Percentiles rank a stretch among this genome's conserved stretches.
These are phyloP conservation scores for Cryptococcus sp. DNA, from an alignment of 1,284 basidiomycete genomes.

Conservation along the genomic window DNA sequence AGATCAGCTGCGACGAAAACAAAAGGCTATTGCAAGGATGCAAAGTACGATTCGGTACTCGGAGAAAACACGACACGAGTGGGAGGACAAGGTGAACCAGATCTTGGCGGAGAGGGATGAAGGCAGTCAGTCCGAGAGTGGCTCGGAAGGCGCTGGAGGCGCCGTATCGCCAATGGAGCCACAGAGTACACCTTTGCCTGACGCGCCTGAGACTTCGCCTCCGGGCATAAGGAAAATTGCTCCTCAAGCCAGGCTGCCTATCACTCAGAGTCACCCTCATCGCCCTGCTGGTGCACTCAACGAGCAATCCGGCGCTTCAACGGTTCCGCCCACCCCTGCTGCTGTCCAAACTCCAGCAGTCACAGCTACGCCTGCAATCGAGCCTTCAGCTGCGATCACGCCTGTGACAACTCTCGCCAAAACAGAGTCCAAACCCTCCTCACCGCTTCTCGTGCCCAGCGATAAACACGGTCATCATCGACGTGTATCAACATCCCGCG, in stretches of 20 bases:
- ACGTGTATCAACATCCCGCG: conserved; percentile 27
- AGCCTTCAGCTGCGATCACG: conserved; percentile 3
- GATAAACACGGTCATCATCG: conserved; percentile 28
- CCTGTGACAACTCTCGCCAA: conserved; percentile 9
- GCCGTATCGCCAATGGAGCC: conserved; percentile 11
- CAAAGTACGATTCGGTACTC: conserved; percentile 97
- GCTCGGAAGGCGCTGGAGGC: conserved; percentile 30
- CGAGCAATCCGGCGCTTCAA: conserved; percentile 15
- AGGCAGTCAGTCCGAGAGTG: conserved; percentile 47
- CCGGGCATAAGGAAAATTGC: conserved; percentile 46
- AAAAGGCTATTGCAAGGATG: conserved; percentile 93
- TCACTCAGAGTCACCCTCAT: conserved; percentile 49
- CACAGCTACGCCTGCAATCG: background rate
- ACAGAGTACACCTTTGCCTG: conserved; percentile 6
- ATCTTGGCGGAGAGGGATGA: conserved; percentile 66
- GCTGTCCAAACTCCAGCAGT: background rate
- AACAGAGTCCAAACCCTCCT: conserved; percentile 11
- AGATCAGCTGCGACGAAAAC: conserved; percentile 85
- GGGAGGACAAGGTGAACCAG: conserved; percentile 82
- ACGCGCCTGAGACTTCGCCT: conserved; percentile 33
- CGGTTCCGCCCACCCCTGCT: conserved; percentile 5
- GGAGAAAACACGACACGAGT: conserved; percentile 95
- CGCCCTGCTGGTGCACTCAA: conserved; percentile 25
- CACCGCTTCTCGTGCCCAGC: conserved; percentile 30
- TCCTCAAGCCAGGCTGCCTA: conserved; percentile 45